Base-by-base conservation (phyloP, 192 early-diverging fungal species). In the Paraglomus brasilianum region DNA sequence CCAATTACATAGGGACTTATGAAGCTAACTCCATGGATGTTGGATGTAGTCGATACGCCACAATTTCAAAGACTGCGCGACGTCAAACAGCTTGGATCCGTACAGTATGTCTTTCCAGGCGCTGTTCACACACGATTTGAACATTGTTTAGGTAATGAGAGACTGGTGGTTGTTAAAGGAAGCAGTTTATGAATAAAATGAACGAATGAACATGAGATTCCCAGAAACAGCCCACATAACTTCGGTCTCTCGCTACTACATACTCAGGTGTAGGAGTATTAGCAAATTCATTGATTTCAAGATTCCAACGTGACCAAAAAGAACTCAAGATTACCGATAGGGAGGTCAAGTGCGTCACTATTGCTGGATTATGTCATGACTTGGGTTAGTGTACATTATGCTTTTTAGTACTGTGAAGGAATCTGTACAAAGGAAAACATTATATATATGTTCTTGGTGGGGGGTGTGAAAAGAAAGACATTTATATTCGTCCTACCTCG, bases 121-220 rank as follows among this genome's bases (percentile, higher is more conserved):
- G 95, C 86, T 1, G 87, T 89, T n/a, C 94, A 99, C 77, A 95
- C 95, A 75, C 85, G 97, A 1, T 99, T 99, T 66, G 97, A 99
- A 78, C 95, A 98, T 79, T 91, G 86, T 52, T 82, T 95, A 42
- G 80, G 80, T 79, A 72, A n/a, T 58, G 39, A 6, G 36, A 40
- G 41, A 36, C n/a, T 41, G 14, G 21, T 6, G 17, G 4, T 17
- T 11, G 22, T n/a, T 5, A 41, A 59, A 30, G 19, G 36, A 19
- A 60, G 4, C 8, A n/a, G 30, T 30, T 60, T n/a, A 14, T 60
- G 14, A n/a, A n/a, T n/a, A n/a, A n/a, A n/a, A n/a, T n/a, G n/a
- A n/a, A n/a, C n/a, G n/a, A n/a, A n/a, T n/a, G n/a, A n/a, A n/a
- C n/a, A n/a, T n/a, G n/a, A n/a, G n/a, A n/a, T n/a, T n/a, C n/a